These are phyloP conservation scores for Ophiostoma sp. DNA, from an alignment of 2,329 filamentous ascomycete genomes.

Conservation along the genomic window DNA sequence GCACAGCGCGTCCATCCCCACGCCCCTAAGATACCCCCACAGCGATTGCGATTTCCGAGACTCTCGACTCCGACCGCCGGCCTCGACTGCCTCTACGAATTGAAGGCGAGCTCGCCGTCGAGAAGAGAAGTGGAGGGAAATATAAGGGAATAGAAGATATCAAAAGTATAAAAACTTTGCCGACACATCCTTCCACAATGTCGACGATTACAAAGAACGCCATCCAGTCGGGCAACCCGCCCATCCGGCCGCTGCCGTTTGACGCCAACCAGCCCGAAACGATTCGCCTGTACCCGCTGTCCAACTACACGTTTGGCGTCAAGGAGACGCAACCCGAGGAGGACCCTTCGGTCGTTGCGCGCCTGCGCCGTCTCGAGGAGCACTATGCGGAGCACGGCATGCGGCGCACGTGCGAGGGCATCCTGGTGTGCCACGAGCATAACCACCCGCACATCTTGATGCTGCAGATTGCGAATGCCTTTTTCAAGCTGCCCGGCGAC, in stretches of 20 bases:
- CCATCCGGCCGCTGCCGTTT: constrained; percentile 79
- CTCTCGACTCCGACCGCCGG: background rate
- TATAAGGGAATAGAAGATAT: background rate
- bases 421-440: constrained; percentile 97
- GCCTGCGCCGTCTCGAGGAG: constrained; percentile 91
- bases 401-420: constrained; percentile 94
- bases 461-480: constrained; percentile 98
- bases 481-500: constrained; percentile 98
- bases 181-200: constrained; percentile 52
- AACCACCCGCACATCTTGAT: constrained; percentile 98
- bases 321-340: constrained; percentile 98
- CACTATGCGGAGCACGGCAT: constrained; percentile 92
- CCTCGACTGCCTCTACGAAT: background rate
- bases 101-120: background rate
- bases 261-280: constrained; percentile 85
- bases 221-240: constrained; percentile 75
- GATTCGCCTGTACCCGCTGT: constrained; percentile 89
- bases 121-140: background rate
- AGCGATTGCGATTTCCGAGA: background rate
- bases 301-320: constrained; percentile 98
- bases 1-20: background rate
- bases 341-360: constrained; percentile 90
- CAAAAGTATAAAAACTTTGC: background rate
- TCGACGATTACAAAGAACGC: constrained; percentile 77
- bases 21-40: background rate